Evolutionary conservation across 1,284 basidiomycete genomes (phyloP), one percentile per base, ranked within the genome.

Genomic region (Rhodotorula sp.): DNA sequence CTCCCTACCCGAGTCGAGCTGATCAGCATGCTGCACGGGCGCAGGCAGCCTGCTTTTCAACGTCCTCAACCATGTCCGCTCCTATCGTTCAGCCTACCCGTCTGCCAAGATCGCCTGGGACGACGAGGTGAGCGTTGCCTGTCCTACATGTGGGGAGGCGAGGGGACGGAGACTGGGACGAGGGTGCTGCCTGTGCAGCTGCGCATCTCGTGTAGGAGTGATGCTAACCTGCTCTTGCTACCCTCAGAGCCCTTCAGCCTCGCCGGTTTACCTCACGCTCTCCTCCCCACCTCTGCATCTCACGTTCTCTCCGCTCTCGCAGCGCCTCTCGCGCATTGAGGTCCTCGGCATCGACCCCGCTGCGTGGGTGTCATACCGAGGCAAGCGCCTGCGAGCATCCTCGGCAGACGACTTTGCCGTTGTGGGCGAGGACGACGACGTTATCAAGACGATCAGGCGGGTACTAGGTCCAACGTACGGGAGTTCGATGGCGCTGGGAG

Each of bases 241-340:
- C 36, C 25, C 27, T 6, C 56, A 77, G 77, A 57, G 66, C 44
- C 72, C 76, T 1, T 57, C 70, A 1, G 56, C 72, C 25, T 55
- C 62, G 12, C 66, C 64, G 13, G 46, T 78, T 21, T 58, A 70
- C 36, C 56, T 78, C n/a, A 50, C 61, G 10, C 70, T 78, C 15
- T n/a, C 71, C 13, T 50, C 51, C n/a, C 77, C 77, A 6, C 73
- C 76, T 8, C 57, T 75, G 22, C 65, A 60, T 21, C 66, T 78
- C 46, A 54, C 70, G 7, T 78, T 78, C 55, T 67, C 72, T 22
- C 56, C 73, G 6, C 37, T 46, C 25, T 56, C 67, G 25, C 76
- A 77, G 34, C 59, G 76, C 44, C 68, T 77, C 29, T 21, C 61
- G 5, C 67, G 71, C 36, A 72, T 76, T 48, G 64, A 74, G 64